Evolutionary conservation across 257 asterid genomes (phyloP).

Genomic region (Plantago major): DNA sequence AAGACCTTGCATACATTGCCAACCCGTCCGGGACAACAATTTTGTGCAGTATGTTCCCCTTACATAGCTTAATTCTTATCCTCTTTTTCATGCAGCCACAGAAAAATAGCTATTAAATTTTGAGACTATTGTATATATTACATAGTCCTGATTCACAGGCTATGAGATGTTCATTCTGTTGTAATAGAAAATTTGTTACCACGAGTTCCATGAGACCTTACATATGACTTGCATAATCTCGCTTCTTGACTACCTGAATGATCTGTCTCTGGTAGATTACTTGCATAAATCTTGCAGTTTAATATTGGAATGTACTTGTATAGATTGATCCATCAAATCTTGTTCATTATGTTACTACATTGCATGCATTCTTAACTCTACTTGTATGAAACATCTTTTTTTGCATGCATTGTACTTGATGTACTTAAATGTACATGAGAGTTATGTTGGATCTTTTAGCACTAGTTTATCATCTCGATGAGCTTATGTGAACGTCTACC

Average conservation of each 20-base stretch:
- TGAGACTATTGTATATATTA: conserved; percentile 22
- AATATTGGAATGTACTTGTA: too few species aligned
- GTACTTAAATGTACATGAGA: too few species aligned
- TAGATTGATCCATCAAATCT: too few species aligned
- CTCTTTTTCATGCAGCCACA: too few species aligned
- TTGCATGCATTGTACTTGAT: too few species aligned
- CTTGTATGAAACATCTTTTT: too few species aligned
- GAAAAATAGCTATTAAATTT: too few species aligned
- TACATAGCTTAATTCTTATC: conserved; percentile 8
- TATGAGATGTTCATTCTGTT: not conserved
- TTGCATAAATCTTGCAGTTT: not conserved
- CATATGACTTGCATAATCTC: not conserved
- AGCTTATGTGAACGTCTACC: too few species aligned
- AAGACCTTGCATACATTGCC: conserved; percentile 5
- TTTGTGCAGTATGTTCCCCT: conserved; percentile 40
- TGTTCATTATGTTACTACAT: too few species aligned
- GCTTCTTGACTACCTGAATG: not conserved
- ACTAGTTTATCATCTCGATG: too few species aligned
- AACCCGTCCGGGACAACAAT: conserved; percentile 36
- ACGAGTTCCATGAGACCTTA: not conserved
- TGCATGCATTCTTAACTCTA: too few species aligned
- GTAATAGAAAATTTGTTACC: not conserved
- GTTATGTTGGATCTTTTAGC: too few species aligned
- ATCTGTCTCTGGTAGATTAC: not conserved
- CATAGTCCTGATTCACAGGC: conserved; percentile 19